Evolutionary conservation across 768 basidiomycete species (phyloP).

Genomic region (Kwoniella pini): DNA sequence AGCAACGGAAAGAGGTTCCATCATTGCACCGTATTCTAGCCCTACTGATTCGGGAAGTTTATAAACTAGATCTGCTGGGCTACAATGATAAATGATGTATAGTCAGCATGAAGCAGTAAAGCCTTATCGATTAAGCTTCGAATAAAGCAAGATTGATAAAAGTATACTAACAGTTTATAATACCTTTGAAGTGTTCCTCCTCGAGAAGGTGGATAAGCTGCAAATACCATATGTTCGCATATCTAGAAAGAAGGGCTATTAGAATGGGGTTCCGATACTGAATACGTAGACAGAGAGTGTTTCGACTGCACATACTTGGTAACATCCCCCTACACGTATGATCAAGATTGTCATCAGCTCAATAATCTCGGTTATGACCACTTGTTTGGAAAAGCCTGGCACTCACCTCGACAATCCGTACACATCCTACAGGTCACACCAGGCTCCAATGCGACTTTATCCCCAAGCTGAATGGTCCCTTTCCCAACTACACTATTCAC

Average conservation of each 20-base stretch:
- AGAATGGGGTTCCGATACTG: no score
- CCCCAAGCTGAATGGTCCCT: conserved; percentile 68
- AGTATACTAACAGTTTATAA: conserved; percentile 65
- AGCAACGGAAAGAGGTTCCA: conserved; percentile 91
- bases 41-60: conserved; percentile 77
- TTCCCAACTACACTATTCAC: conserved; percentile 55
- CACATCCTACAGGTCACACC: conserved; percentile 82
- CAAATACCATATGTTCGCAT: conserved; percentile 81
- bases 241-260: conserved; percentile 65
- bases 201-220: conserved; percentile 85
- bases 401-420: conserved; percentile 76
- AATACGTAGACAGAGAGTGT: no score
- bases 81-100: not conserved
- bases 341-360: not conserved
- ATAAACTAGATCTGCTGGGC: conserved; percentile 69
- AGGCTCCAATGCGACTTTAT: conserved; percentile 89
- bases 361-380: not conserved
- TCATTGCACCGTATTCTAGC: conserved; percentile 95
- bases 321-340: conserved; percentile 48
- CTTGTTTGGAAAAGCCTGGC: no score
- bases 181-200: conserved; percentile 83
- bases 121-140: not conserved
- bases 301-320: conserved; percentile 75
- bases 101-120: not conserved
- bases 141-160: not conserved